phyloP scores from a whole-genome alignment of 257 asterid species.

The Linderniella brevidens region DNA sequence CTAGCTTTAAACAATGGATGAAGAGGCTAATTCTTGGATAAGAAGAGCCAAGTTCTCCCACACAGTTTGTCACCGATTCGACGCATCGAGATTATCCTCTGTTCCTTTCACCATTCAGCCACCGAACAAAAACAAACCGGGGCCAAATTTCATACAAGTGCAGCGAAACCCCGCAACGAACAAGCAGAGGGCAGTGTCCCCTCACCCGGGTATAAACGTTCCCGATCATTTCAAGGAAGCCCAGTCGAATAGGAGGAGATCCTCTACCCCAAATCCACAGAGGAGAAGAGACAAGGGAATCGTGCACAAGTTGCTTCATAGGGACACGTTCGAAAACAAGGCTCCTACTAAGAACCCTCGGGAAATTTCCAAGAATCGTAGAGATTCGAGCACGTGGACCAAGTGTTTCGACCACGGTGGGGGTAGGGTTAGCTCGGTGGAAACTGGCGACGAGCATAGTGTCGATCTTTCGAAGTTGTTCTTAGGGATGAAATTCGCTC shows the following conservation, averaged over 20 bases:
- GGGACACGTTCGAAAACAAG: constrained; percentile 17
- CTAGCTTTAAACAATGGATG: constrained; percentile 35
- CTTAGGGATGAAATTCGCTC: constrained; percentile 42
- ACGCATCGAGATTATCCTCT: constrained; percentile 38
- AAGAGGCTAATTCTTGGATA: constrained; percentile 70
- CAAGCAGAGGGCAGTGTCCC: constrained; percentile 60
- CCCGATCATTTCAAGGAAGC: constrained; percentile 73
- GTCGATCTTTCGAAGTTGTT: constrained; percentile 40
- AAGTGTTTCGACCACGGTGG: constrained; percentile 59
- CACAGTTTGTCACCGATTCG: constrained; percentile 70
- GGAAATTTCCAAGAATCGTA: constrained; percentile 28
- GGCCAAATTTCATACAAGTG: constrained; percentile 21
- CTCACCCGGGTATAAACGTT: constrained; percentile 42
- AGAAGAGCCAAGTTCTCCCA: constrained; percentile 77
- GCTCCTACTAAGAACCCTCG: constrained; percentile 17
- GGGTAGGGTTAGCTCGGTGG: constrained; percentile 53
- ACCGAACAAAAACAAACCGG: constrained; percentile 14
- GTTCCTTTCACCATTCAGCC: constrained; percentile 23
- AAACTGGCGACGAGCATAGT: constrained; percentile 27
- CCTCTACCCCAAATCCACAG: constrained; percentile 46
- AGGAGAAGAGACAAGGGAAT: constrained; percentile 28
- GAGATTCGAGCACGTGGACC: constrained; percentile 39
- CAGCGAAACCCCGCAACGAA: constrained; percentile 27
- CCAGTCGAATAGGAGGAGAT: constrained; percentile 33
- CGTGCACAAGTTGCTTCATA: constrained; percentile 18